Percentiles rank a stretch among this genome's conserved stretches.
Evolutionary conservation across 306 rosid genomes (phyloP).

Genomic region (Senna siamea): DNA sequence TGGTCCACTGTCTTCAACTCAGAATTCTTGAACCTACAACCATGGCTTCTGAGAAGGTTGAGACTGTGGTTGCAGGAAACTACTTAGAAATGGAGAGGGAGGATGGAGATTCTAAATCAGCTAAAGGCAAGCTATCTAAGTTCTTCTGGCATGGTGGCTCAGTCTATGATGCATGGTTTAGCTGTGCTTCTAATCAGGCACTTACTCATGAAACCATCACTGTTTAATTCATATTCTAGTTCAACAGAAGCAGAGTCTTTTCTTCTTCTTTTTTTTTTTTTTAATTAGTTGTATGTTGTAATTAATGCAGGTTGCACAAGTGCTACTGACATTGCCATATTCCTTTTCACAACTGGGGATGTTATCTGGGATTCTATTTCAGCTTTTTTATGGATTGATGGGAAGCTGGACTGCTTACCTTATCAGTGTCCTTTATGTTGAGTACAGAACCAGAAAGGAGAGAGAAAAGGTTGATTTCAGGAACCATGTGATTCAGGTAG

Average conservation of each 20-base stretch:
- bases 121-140: conserved; percentile 50
- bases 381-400: conserved; percentile 72
- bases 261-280: background rate
- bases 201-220: background rate
- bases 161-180: conserved; percentile 78
- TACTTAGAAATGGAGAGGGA: conserved; percentile 73
- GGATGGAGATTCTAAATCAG: conserved; percentile 47
- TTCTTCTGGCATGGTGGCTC: conserved; percentile 77
- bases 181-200: conserved; percentile 80
- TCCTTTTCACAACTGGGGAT: conserved; percentile 80
- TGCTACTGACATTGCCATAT: conserved; percentile 73
- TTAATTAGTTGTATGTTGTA: background rate
- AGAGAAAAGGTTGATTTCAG: conserved; percentile 78
- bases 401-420: conserved; percentile 89
- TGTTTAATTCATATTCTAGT: background rate
- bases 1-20: conserved; percentile 43
- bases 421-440: conserved; percentile 71
- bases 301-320: conserved; percentile 72
- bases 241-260: background rate
- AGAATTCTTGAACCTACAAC: conserved; percentile 25
- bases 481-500: conserved; percentile 74
- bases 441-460: conserved; percentile 79
- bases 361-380: conserved; percentile 70
- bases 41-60: conserved; percentile 83
- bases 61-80: conserved; percentile 72